Evolutionary conservation across 2,329 filamentous ascomycete species (phyloP), one percentile per base, ranked within the genome.

Genomic region (Fusarium goolgardi): DNA sequence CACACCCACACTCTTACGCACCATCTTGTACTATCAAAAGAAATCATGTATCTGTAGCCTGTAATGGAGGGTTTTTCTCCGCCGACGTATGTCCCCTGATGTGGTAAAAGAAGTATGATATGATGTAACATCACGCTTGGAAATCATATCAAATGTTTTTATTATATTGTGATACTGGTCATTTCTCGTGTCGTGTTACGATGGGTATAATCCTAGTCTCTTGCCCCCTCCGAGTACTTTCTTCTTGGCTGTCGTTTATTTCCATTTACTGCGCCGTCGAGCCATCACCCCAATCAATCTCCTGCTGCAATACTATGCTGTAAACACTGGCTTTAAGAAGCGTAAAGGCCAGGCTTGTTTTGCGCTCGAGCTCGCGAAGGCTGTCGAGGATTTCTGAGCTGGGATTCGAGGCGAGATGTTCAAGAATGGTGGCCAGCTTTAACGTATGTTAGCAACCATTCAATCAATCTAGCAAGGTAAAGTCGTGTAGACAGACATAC

Each of bases 251-350:
- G 20, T 40, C 11, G n/a, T 20, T 31, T 23, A 18, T 18, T 23
- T 20, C 25, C 11, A 29, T 52, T 75, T 59, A 76, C 68, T 75
- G 76, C 31, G 77, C 75, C 16, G 71, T 77, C 25, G 75, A 83
- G 76, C 82, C 80, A 70, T 84, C 84, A 49, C 88, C 91, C 80
- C 90, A 92, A 67, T 91, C 90, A 74, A 97, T 93, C 86, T 98
- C 93, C 85, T 98, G 95, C 86, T 99, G 95, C 82, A 99, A 80
- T 65, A 99, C 94, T 82, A 99, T 99, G 77, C 92, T 97, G 82
- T 99, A 99, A 68, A 99, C 96, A 79, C 95, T 98, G 20, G 96
- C 95, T 83, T 99, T 99, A 77, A 99, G 86, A 77, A 98, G 81
- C 66, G 96, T 99, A 80, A 97, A 98, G 23, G 97, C 95, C 55